Base-by-base conservation (phyloP, 148 eudicot genomes). In the Nepenthes mirabilis region DNA sequence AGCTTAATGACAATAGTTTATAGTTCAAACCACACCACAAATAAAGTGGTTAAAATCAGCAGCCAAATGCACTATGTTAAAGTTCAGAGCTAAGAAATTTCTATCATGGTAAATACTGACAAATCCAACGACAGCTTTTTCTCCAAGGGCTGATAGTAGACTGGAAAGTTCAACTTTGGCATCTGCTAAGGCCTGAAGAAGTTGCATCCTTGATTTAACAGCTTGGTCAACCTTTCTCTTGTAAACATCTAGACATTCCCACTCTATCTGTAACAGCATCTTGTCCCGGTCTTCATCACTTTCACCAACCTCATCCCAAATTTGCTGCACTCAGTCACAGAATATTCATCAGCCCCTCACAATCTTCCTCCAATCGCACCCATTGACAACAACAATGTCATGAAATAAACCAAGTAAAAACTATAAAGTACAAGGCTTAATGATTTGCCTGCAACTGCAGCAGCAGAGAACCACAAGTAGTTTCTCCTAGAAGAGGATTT, bases 261-360 rank as follows among this genome's bases (percentile, higher is more conserved):
- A 87, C 71, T 94, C 95, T 64, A 94, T 71, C 74, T 89, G 97
- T 57, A 94, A 80, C 48, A 93, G 95, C 95, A 93, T 89, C 83
- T 78, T 86, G 72, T 93, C 97, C 65, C 99, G 74, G 61, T 84
- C 97, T 61, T 89, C 99, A 40, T 93, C 99, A 35, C 64, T 82
- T 76, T 89, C 99, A 67, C 99, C 99, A 72, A 93, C 99, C 69
- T 93, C 99, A 69, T 93, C 91, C 99, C 99, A 93, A 60, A 88
- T 89, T 86, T 81, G 79, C 99, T 93, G 90, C 75, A 72, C 54
- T 34, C 62, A 62, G 47, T 58, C 47, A 58, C 10, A 58, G 47
- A 13, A 36, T 6, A 36, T n/a, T 11, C 3, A 55, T 9, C 2
- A 33, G 32, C 36, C 14, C 14, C 12, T 2, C 43, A 57, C 47